These are phyloP conservation scores for Ascoidea tarda DNA, from an alignment of 805 yeast genomes.

Conservation along the genomic window DNA sequence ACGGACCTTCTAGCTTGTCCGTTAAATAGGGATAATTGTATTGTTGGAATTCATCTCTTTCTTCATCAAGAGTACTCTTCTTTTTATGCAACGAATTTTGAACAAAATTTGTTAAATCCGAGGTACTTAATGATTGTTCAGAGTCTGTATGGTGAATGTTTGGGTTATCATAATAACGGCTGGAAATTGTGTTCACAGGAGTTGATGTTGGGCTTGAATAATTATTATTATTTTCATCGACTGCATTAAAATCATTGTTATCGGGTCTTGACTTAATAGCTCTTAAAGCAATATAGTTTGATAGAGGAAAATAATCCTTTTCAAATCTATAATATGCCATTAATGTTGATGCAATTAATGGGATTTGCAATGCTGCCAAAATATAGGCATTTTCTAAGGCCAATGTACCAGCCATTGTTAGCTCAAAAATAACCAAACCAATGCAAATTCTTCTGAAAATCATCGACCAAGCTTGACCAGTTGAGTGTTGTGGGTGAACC, in stretches of 20 bases:
- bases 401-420: slow-evolving; percentile 51
- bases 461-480: slow-evolving; percentile 57
- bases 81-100: slow-evolving; percentile 12
- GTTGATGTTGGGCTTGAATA: not conserved
- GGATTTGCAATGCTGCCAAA: slow-evolving; percentile 32
- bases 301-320: slow-evolving; percentile 37
- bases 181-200: not conserved
- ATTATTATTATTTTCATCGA: slow-evolving; percentile 1
- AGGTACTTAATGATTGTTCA: slow-evolving; percentile 3
- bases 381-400: slow-evolving; percentile 45
- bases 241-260: not conserved
- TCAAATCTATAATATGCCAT: slow-evolving; percentile 36
- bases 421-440: slow-evolving; percentile 40
- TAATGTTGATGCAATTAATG: slow-evolving; percentile 32
- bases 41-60: slow-evolving; percentile 26
- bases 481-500: slow-evolving; percentile 53
- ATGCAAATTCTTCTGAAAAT: slow-evolving; percentile 40
- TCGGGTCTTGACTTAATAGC: slow-evolving; percentile 26
- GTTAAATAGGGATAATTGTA: slow-evolving; percentile 26
- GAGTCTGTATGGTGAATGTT: not conserved
- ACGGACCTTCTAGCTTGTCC: slow-evolving; percentile 29
- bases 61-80: slow-evolving; percentile 31
- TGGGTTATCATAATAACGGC: not conserved
- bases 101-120: not conserved
- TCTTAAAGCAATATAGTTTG: slow-evolving; percentile 41